A percentile compares a stretch with the other conserved stretches of the same genome.
Evolutionary conservation across 2,329 filamentous ascomycete genomes (phyloP).

Genomic region (Alternaria sp.): DNA sequence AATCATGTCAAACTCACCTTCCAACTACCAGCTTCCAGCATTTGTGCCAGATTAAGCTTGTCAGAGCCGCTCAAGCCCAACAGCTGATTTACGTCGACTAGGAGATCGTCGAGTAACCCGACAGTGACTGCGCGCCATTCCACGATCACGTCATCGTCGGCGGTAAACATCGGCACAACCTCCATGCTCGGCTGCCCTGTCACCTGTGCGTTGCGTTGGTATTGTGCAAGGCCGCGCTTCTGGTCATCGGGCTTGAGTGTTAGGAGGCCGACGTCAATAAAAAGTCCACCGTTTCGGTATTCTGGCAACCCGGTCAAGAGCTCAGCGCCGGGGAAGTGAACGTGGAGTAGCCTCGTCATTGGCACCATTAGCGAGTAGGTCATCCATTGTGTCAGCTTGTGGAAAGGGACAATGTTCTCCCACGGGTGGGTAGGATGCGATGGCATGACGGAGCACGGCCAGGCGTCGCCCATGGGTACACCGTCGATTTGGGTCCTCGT

Average conservation of each 20-base stretch:
- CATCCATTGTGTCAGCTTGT: slow-evolving; percentile 91
- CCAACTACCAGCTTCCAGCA: slow-evolving; percentile 96
- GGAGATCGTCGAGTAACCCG: slow-evolving; percentile 73
- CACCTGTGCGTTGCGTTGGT: slow-evolving; percentile 72
- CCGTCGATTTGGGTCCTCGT: slow-evolving; percentile 88
- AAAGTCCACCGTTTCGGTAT: slow-evolving; percentile 88
- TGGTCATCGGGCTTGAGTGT: slow-evolving; percentile 74
- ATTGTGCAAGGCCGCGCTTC: slow-evolving; percentile 73
- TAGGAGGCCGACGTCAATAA: slow-evolving; percentile 83
- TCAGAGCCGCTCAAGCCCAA: slow-evolving; percentile 74
- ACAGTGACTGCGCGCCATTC: slow-evolving; percentile 81
- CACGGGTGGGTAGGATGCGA: slow-evolving; percentile 70
- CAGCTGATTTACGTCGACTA: slow-evolving; percentile 70
- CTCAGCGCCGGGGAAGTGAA: slow-evolving; percentile 82
- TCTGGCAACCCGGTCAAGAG: slow-evolving; percentile 87
- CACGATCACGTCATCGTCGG: slow-evolving; percentile 78
- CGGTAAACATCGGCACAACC: slow-evolving; percentile 74
- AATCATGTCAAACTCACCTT: slow-evolving; percentile 69
- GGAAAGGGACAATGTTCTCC: slow-evolving; percentile 87
- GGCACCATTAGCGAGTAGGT: slow-evolving; percentile 93
- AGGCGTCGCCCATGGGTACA: slow-evolving; percentile 87
- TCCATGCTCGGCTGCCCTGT: slow-evolving; percentile 75
- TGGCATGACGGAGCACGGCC: slow-evolving; percentile 89
- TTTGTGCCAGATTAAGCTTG: slow-evolving; percentile 78
- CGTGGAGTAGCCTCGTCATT: slow-evolving; percentile 79